Evolutionary conservation across 768 basidiomycete genomes (phyloP).

Genomic region (Lactifluus subvellereus): DNA sequence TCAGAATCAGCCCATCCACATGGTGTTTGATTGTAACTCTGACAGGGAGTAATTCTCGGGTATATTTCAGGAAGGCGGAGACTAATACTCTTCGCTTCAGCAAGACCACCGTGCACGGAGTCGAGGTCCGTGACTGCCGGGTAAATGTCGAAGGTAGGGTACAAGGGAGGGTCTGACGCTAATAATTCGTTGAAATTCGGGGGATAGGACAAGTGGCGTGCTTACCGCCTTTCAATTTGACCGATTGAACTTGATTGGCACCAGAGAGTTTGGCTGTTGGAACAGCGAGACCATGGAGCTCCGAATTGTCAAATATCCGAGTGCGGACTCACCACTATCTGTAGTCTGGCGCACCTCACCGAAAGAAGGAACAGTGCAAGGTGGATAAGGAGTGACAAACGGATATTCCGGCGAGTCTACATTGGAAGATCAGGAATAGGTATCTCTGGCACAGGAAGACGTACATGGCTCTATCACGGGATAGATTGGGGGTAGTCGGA

Average conservation of each 20-base stretch:
- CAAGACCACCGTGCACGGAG: too few relatives aligned
- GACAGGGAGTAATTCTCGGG: conserved; percentile 9
- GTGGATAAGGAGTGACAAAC: background rate
- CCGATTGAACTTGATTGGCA: background rate
- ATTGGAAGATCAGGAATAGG: background rate
- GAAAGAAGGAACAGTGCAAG: background rate
- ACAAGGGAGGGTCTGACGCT: background rate
- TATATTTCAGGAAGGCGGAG: conserved; percentile 5
- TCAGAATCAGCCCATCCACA: background rate
- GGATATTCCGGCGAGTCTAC: conserved; percentile 9
- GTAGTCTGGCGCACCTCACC: background rate
- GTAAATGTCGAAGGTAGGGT: conserved; percentile 11
- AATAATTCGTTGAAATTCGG: background rate
- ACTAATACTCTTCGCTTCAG: background rate
- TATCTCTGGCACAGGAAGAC: background rate
- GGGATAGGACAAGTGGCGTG: background rate
- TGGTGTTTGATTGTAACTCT: background rate
- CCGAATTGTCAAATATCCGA: background rate
- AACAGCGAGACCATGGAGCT: background rate
- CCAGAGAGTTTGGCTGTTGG: background rate
- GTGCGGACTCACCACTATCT: background rate
- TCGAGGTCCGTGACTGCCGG: background rate
- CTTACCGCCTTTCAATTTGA: background rate
- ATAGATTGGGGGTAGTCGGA: background rate
- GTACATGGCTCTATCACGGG: conserved; percentile 10